Evolutionary conservation across 2,329 filamentous ascomycete genomes (phyloP).

Genomic region (Fusarium zealandicum): DNA sequence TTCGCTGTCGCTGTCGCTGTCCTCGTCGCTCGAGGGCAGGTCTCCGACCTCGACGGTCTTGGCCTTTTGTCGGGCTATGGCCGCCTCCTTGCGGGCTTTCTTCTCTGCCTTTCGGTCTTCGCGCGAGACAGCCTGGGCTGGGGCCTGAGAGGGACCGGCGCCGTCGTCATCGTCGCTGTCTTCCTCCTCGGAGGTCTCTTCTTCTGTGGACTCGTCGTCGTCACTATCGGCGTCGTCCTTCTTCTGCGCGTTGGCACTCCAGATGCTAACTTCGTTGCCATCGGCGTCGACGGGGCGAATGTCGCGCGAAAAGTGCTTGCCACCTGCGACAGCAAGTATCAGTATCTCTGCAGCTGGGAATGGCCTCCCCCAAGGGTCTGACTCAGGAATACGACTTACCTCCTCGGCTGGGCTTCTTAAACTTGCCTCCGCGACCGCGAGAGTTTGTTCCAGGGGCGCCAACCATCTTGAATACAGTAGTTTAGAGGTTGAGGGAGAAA

Average conservation of each 20-base stretch:
- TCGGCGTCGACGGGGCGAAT: conserved; percentile 88
- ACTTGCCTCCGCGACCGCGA: conserved; percentile 89
- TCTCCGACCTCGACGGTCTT: conserved; percentile 82
- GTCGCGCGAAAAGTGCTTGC: conserved; percentile 94
- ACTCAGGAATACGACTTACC: conserved; percentile 60
- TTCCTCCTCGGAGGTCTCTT: conserved; percentile 61
- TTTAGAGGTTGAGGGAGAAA: not conserved
- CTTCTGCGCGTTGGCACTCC: conserved; percentile 67
- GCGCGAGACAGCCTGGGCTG: conserved; percentile 66
- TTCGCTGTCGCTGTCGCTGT: conserved; percentile 65
- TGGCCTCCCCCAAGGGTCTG: not conserved
- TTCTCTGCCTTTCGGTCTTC: conserved; percentile 88
- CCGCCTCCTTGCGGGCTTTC: conserved; percentile 90
- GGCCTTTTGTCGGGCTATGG: conserved; percentile 77
- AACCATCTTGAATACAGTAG: conserved; percentile 51
- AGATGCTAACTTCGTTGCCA: conserved; percentile 89
- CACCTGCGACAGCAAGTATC: conserved; percentile 63
- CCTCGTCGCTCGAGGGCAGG: conserved; percentile 76
- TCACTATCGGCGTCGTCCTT: conserved; percentile 60
- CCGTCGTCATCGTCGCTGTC: conserved; percentile 60
- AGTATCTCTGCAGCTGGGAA: too few relatives aligned
- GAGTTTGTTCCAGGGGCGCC: conserved; percentile 57
- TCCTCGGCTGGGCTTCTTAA: conserved; percentile 90
- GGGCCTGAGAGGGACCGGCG: conserved; percentile 51
- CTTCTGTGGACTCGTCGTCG: conserved; percentile 60